Evolutionary conservation across 108 stramenopile species (phyloP), one percentile per base, ranked within the genome.

Genomic region (Skeletonema marinoi): DNA sequence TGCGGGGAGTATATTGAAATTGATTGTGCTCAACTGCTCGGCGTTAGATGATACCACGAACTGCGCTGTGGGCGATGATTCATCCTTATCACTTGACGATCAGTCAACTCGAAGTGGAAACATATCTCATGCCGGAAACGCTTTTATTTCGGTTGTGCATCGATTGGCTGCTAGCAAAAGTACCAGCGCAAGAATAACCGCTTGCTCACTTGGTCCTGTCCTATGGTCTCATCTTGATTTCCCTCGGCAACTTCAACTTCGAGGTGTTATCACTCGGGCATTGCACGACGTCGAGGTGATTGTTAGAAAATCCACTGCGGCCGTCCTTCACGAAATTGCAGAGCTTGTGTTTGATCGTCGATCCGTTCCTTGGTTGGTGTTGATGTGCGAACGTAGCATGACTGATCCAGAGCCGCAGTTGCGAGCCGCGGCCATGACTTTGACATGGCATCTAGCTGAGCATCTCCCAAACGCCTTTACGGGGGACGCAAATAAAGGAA

Each of bases 311-410:
- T 89, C 96, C 7, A 94, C 96, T 11, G 92, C 90, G 4, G 88
- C 87, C 10, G 96, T 94, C 8, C 80, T 96, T 8, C 92, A 92
- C 76, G 93, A 96, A 73, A 91, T 96, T 81, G 93, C 93, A 9
- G 96, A 96, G 64, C 48, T 93, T 33, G 90, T 92, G 8, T 93
- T 91, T 69, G 92, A 93, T 86, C 71, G 88, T 32, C 84, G 92
- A 13, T 79, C 89, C 33, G 92, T 93, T 46, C 92, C 96, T 7
- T 96, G 96, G 96, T 63, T 94, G 32, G 93, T 96, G 8, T 76
- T 96, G 50, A 96, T 96, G 96, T 92, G 92, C 63, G 96, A 96
- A 82, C 86, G 96, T 4, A 91, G 90, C 35, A 94, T 96, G 93
- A 96, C 92, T 19, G 96, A 96, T 85, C 96, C 96, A 32, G 95